Evolutionary conservation across 2,329 filamentous ascomycete genomes (phyloP).

Genomic region (Aspergillus flavus): DNA sequence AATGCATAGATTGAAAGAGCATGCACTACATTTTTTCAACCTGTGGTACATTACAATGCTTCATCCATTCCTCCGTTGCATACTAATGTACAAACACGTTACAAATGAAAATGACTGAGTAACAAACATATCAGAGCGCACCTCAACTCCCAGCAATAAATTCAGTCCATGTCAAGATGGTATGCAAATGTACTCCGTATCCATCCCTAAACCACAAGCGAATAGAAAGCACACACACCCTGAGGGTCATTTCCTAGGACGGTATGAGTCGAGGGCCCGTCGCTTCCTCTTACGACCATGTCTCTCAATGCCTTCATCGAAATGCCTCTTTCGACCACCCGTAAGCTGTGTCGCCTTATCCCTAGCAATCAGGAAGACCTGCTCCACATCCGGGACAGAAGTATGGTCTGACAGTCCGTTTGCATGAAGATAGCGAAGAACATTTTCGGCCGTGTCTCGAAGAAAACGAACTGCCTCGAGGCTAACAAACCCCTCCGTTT

Average conservation of each 20-base stretch:
- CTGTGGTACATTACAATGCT: neutral
- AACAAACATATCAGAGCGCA: neutral
- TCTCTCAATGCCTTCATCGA: slow-evolving; percentile 29
- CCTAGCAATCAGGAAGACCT: slow-evolving; percentile 36
- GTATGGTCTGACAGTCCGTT: slow-evolving; percentile 27
- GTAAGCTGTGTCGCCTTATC: slow-evolving; percentile 38
- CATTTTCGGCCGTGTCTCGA: slow-evolving; percentile 48
- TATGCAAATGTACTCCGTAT: neutral
- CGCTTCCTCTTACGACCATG: slow-evolving; percentile 14
- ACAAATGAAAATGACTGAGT: neutral
- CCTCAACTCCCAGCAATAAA: neutral
- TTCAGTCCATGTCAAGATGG: neutral
- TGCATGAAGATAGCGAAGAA: slow-evolving; percentile 36
- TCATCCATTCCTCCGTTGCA: neutral
- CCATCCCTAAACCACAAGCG: neutral
- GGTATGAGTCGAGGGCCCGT: slow-evolving; percentile 30
- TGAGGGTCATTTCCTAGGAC: slow-evolving; percentile 11
- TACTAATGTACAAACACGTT: neutral
- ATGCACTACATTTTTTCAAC: neutral
- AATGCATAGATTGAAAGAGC: neutral
- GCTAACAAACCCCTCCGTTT: slow-evolving; percentile 25
- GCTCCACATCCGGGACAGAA: slow-evolving; percentile 36
- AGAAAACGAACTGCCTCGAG: slow-evolving; percentile 42
- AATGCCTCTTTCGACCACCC: slow-evolving; percentile 43
- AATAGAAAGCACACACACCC: neutral